These are phyloP conservation scores for Ophiostoma montium DNA, from an alignment of 2,329 filamentous ascomycete genomes.

Conservation along the genomic window DNA sequence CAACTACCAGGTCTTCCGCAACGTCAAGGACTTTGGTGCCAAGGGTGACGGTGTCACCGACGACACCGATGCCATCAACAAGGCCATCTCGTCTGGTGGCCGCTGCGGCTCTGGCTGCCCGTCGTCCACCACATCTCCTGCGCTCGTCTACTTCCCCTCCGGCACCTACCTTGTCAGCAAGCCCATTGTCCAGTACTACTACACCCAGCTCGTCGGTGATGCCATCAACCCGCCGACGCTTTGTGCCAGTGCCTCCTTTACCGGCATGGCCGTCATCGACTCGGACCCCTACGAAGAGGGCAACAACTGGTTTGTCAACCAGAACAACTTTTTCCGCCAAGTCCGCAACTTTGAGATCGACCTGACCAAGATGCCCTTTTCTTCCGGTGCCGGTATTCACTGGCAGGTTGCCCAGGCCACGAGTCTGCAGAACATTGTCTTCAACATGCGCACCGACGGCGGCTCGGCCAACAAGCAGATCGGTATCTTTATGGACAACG, in stretches of 20 bases:
- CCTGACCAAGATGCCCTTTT: constrained; percentile 48
- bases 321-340: constrained; percentile 74
- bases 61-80: constrained; percentile 80
- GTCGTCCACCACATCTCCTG: constrained; percentile 70
- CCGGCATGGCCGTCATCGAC: constrained; percentile 81
- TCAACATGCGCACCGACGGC: constrained; percentile 60
- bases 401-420: constrained; percentile 81
- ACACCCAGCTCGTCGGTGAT: constrained; percentile 86
- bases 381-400: constrained; percentile 56
- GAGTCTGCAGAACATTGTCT: constrained; percentile 65
- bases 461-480: constrained; percentile 52
- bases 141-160: constrained; percentile 80
- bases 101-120: constrained; percentile 74
- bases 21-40: constrained; percentile 64
- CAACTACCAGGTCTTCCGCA: constrained; percentile 60
- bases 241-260: constrained; percentile 58
- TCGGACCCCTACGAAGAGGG: constrained; percentile 66
- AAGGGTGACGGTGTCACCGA: constrained; percentile 56
- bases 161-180: constrained; percentile 72
- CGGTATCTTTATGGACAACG: constrained; percentile 76
- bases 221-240: constrained; percentile 56
- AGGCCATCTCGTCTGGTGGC: constrained; percentile 59
- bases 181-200: constrained; percentile 77
- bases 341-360: constrained; percentile 74
- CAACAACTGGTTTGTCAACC: constrained; percentile 64